Evolutionary conservation across 495 filamentous ascomycete genomes (phyloP), one percentile per base, ranked within the genome.

Genomic region (Neurospora sp.): DNA sequence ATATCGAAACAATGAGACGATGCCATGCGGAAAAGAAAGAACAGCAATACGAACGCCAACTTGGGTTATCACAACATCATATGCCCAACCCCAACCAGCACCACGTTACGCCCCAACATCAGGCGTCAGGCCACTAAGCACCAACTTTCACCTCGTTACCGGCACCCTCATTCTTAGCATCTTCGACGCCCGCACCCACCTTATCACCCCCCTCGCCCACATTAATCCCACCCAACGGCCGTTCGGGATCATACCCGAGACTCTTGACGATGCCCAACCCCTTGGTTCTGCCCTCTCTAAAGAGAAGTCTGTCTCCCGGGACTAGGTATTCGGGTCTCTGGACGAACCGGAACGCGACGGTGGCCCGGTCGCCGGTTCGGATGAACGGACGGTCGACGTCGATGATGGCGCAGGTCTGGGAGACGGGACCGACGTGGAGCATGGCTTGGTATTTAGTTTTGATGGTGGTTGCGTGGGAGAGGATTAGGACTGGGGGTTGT

Each of bases 361-460:
- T 87, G 9, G 96, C 96, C 38, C 96, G 86, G 80, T 99, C 96
- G 5, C 96, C 96, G 0, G 96, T 98, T 14, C 96, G 88, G 76
- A 99, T 97, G 76, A 94, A 96, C 27, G 92, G 91, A n/a, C 95
- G 91, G 78, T 99, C 96, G 72, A 99, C 96, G 77, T 98, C 96
- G 76, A 99, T 97, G 77, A 99, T 98, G 8, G 94, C 90, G 75
- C 96, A 98, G 0, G 96, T 99, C 82, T 99, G 96, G 71, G 91
- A 93, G 70, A 99, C 92, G 1, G 96, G 93, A 9, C 96, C 96
- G 22, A 99, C 96, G 77, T 99, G 96, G 27, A 99, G 87, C 96
- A 99, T 99, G 6, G 96, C 96, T 81, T 99, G 96, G 78, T 99
- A 99, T 77, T 94, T 94, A 7, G 93, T 94, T 80, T 96, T 96